phyloP scores from a whole-genome alignment of 2,329 filamentous ascomycete genomes.

The Claviceps sp. region DNA sequence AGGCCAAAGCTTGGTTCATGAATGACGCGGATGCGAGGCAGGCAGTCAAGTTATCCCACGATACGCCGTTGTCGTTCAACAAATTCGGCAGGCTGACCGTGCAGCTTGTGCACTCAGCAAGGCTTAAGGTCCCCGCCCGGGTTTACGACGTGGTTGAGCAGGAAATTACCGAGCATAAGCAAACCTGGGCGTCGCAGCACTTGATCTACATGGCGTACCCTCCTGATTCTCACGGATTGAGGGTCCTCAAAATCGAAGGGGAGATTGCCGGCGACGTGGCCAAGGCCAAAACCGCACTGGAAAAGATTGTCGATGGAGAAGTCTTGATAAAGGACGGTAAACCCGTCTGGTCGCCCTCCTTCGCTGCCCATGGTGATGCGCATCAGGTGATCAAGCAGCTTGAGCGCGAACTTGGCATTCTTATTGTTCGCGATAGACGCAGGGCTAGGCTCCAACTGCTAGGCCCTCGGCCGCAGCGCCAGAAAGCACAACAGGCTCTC shows the following conservation, averaged over 20 bases:
- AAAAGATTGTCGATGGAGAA: slow-evolving; percentile 19
- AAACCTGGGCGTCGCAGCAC: slow-evolving; percentile 18
- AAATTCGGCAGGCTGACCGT: slow-evolving; percentile 21
- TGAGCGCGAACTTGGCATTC: background rate
- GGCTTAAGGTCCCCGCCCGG: slow-evolving; percentile 21
- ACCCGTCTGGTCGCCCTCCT: slow-evolving; percentile 19
- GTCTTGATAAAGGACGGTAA: slow-evolving; percentile 13
- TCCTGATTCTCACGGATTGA: slow-evolving; percentile 9
- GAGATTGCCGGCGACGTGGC: slow-evolving; percentile 16
- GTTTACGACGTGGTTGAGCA: slow-evolving; percentile 20
- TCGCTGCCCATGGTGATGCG: slow-evolving; percentile 9
- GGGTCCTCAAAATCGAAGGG: slow-evolving; percentile 25
- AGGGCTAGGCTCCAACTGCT: background rate
- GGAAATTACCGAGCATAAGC: slow-evolving; percentile 14
- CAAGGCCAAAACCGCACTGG: slow-evolving; percentile 18
- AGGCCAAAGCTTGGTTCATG: slow-evolving; percentile 25
- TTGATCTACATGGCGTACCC: slow-evolving; percentile 11
- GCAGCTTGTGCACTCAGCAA: slow-evolving; percentile 21
- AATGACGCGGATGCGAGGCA: slow-evolving; percentile 22
- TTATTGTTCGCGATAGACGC: background rate
- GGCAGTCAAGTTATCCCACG: slow-evolving; percentile 20
- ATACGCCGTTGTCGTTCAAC: slow-evolving; percentile 18
- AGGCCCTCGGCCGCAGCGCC: background rate
- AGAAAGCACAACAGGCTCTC: background rate
- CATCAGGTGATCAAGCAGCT: background rate